These are phyloP conservation scores for Tetragonia tetragonoides DNA, from an alignment of 148 eudicot genomes.

Conservation along the genomic window DNA sequence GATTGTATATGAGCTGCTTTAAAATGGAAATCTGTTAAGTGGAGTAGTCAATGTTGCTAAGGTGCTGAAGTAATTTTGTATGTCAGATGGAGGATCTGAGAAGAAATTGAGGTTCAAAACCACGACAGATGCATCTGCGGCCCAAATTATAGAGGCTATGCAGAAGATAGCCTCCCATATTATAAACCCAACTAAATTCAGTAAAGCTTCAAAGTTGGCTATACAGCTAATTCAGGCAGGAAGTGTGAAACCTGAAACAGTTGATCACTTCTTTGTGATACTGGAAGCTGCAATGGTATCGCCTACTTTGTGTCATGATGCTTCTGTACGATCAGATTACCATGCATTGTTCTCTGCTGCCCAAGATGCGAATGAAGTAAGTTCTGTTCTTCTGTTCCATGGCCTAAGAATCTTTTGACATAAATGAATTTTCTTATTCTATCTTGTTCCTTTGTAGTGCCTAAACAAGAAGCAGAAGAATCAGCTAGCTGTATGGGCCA, in stretches of 20 bases:
- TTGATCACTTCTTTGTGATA: slow-evolving; percentile 61
- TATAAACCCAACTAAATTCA: slow-evolving; percentile 56
- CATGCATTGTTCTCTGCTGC: slow-evolving; percentile 78
- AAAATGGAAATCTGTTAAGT: neutral
- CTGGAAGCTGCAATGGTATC: slow-evolving; percentile 85
- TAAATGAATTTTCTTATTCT: slow-evolving; percentile 5
- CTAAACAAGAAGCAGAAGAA: slow-evolving; percentile 70
- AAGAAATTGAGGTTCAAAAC: slow-evolving; percentile 85
- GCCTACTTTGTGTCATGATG: slow-evolving; percentile 58
- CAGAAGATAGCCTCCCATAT: slow-evolving; percentile 87
- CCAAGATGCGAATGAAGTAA: slow-evolving; percentile 70
- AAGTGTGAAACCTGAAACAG: slow-evolving; percentile 70
- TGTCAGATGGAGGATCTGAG: slow-evolving; percentile 52
- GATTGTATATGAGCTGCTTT: neutral
- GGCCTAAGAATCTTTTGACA: neutral
- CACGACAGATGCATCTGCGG: slow-evolving; percentile 76
- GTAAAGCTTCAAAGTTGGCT: slow-evolving; percentile 90
- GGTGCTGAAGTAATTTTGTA: slow-evolving; percentile 24
- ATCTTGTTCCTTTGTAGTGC: slow-evolving; percentile 41
- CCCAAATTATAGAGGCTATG: slow-evolving; percentile 89
- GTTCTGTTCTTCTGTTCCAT: slow-evolving; percentile 1
- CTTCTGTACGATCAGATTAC: slow-evolving; percentile 68
- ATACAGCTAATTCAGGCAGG: slow-evolving; percentile 87
- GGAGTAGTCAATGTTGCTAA: slow-evolving; percentile 4
- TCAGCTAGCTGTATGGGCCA: slow-evolving; percentile 60